These are phyloP conservation scores for Hemisphaericaspora xylanilytica DNA, from an alignment of 1,139 yeast species.

Conservation along the genomic window DNA sequence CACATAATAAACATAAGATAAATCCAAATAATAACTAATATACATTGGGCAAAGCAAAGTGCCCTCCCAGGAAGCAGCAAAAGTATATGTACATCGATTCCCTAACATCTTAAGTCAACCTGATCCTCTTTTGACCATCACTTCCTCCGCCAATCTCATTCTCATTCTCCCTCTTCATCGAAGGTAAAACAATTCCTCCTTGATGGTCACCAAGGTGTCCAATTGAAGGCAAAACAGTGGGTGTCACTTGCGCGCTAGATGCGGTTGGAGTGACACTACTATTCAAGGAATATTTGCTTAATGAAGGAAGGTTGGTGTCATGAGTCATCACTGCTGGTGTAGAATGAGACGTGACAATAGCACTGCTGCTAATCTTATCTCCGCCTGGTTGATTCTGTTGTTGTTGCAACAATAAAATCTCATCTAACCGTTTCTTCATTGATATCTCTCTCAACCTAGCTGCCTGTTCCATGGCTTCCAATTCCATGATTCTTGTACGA, in stretches of 20 bases:
- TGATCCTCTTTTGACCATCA: slow-evolving; percentile 14
- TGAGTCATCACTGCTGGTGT: slow-evolving; percentile 4
- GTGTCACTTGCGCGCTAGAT: neutral
- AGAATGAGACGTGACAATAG: slow-evolving; percentile 2
- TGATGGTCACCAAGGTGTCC: slow-evolving; percentile 7
- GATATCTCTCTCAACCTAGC: slow-evolving; percentile 51
- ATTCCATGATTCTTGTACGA: slow-evolving; percentile 75
- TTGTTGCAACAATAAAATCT: slow-evolving; percentile 28
- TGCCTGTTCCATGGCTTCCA: slow-evolving; percentile 70
- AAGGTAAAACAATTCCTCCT: slow-evolving; percentile 16
- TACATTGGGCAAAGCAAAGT: neutral
- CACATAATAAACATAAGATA: too few species aligned
- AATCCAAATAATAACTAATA: too few species aligned
- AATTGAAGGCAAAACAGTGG: slow-evolving; percentile 11
- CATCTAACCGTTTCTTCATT: slow-evolving; percentile 50
- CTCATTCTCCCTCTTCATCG: slow-evolving; percentile 27
- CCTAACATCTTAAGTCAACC: slow-evolving; percentile 9
- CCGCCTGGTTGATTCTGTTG: slow-evolving; percentile 5
- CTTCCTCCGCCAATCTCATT: slow-evolving; percentile 13
- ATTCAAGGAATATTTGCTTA: slow-evolving; percentile 3
- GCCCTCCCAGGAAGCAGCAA: too few species aligned
- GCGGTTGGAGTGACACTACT: slow-evolving; percentile 1
- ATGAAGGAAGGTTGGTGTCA: slow-evolving; percentile 2
- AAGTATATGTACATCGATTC: too few species aligned
- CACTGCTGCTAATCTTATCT: neutral